Percentiles rank a stretch among this genome's conserved stretches.
These are phyloP conservation scores for Venturia oleaginea DNA, from an alignment of 2,329 filamentous ascomycete species.

Conservation along the genomic window DNA sequence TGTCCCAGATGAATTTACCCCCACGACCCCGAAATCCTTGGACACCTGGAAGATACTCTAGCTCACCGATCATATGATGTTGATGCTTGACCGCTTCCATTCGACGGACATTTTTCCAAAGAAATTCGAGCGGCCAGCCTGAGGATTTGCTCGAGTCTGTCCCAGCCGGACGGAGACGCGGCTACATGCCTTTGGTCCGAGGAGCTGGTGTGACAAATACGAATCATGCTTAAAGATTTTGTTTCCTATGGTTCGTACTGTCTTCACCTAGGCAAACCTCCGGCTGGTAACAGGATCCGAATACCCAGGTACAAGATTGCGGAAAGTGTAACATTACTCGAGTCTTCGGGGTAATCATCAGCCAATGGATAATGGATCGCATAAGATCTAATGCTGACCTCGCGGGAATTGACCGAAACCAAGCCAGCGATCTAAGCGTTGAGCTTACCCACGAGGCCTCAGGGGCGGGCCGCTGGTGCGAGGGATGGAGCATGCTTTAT, in stretches of 20 bases:
- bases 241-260: background rate
- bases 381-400: background rate
- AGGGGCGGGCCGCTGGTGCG: constrained; percentile 4
- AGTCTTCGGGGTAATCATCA: background rate
- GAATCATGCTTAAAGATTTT: background rate
- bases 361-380: background rate
- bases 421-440: background rate
- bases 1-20: too few species aligned
- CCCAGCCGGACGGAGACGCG: background rate
- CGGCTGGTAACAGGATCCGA: background rate
- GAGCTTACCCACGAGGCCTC: background rate
- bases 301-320: background rate
- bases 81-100: background rate
- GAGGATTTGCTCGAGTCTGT: background rate
- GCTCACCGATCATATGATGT: background rate
- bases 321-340: background rate
- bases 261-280: background rate
- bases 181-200: background rate
- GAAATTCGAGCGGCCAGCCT: background rate
- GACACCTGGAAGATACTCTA: too few species aligned
- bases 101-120: background rate
- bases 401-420: background rate
- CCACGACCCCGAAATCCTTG: too few species aligned
- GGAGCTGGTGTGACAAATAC: background rate
- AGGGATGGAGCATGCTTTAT: background rate